A percentile compares a stretch with the other conserved stretches of the same genome.
These are phyloP conservation scores for Lablab purpureus DNA, from an alignment of 306 rosid species.

Conservation along the genomic window DNA sequence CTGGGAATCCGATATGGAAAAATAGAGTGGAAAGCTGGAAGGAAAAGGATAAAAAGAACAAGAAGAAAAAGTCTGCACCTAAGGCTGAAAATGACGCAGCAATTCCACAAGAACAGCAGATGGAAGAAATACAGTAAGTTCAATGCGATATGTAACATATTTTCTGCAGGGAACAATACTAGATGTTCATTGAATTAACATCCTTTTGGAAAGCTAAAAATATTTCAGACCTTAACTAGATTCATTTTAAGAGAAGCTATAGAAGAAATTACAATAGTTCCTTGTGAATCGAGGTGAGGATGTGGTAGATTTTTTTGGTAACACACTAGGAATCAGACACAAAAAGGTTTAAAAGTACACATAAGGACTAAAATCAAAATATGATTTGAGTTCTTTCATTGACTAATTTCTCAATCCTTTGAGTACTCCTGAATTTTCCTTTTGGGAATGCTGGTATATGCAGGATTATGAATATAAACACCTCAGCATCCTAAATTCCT, in stretches of 20 bases:
- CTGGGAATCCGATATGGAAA: constrained; percentile 98
- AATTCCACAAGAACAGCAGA: constrained; percentile 83
- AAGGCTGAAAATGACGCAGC: constrained; percentile 63
- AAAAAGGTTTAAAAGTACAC: not conserved
- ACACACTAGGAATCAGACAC: constrained; percentile 1
- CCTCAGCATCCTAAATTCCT: not conserved
- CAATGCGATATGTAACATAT: constrained; percentile 14
- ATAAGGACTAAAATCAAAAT: not conserved
- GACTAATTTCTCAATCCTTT: not conserved
- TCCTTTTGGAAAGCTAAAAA: not conserved
- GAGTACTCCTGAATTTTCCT: not conserved
- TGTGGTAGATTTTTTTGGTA: not conserved
- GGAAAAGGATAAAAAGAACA: constrained; percentile 92
- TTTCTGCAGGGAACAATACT: not conserved
- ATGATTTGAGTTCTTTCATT: not conserved
- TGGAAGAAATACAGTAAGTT: constrained; percentile 82
- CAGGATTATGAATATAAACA: not conserved
- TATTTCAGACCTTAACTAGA: constrained; percentile 5
- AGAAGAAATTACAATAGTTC: constrained; percentile 5
- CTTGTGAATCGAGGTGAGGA: not conserved
- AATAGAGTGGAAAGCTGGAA: constrained; percentile 98
- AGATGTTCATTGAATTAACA: not conserved
- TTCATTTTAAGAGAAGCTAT: not conserved
- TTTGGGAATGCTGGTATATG: not conserved
- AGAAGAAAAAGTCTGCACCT: constrained; percentile 75